Evolutionary conservation across 345 rosid genomes (phyloP), one percentile per base, ranked within the genome.

Genomic region (Gossypium mustelinum): DNA sequence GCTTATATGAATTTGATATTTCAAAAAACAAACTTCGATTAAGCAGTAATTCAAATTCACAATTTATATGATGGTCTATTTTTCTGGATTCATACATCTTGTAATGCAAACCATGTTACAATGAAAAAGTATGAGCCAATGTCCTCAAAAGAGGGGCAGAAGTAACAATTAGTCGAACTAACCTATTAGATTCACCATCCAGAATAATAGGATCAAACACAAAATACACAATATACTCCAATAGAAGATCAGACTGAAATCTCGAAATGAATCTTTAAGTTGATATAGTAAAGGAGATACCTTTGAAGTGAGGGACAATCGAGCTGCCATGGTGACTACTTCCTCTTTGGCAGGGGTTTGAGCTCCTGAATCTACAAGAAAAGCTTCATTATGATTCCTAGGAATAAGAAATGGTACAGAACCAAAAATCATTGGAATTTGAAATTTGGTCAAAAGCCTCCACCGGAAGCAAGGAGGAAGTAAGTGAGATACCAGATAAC

Each of bases 241-340:
- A 20, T 24, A 24, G 48, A 25, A 62, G 50, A 41, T 73, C 48
- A 5, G 24, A 51, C 29, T 39, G 27, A 29, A 29, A 47, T 51
- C 25, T 16, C 9, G 48, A 16, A 47, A 47, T 8, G 25, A 12
- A n/a, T 0, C 2, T 9, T 16, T 22, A 73, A 48, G 47, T 47
- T 62, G 20, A 68, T 45, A 47, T 14, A 8, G 13, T 50, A 34
- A 64, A 47, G 54, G 64, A 51, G 27, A 11, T 82, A 94, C 98
- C 98, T 92, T 90, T 58, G 98, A 87, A 76, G 89, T 76, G 63
- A 94, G 72, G 58, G 97, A 94, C 81, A 94, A 80, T 58, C 93
- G 89, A 77, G 95, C 85, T 76, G 97, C 95, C 90, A 82, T 86
- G 76, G 92, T 77, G 79, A 94, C 82, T 22, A 91, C 85, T 44